Evolutionary conservation across 1,284 basidiomycete species (phyloP), one percentile per base, ranked within the genome.

Genomic region (Tremellales sp.): DNA sequence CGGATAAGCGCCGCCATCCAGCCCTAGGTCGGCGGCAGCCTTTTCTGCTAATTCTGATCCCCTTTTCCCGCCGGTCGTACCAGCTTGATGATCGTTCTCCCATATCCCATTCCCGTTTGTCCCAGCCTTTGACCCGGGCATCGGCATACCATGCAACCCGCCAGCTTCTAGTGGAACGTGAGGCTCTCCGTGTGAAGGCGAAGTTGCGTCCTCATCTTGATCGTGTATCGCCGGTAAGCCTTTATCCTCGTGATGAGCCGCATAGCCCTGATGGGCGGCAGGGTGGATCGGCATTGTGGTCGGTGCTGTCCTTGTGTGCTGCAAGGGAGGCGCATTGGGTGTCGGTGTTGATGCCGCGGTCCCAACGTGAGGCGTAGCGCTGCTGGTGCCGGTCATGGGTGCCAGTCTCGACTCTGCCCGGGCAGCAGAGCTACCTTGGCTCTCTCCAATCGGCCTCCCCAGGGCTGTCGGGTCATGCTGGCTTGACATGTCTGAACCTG

Each of bases 21-120:
- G n/a, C 3, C 52, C 56, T 10, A 62, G 36, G 17, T 60, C 56
- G 4, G 46, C 31, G n/a, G 42, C 45, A 11, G 54, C 57, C 25
- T 53, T 35, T 3, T 22, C 49, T 2, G 56, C 61, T 21, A 54
- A 36, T 22, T 41, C 49, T 6, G n/a, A 27, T 27, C 53, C 57
- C 1, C 31, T 45, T 19, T 45, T 45, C 2, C 49, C 57, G 6
- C 57, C 55, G 4, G 37, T 47, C 6, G 44, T 47, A 12, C 48
- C 49, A 3, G 55, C 55, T 35, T 61, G 54, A 44, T 44, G 43
- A 46, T 61, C 59, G 43, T 59, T 59, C 40, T 57, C 47, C 6
- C 42, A 27, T 15, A 48, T 22, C 1, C 47, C 53, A 3, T 45
- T 37, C 19, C 26, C 51, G 6, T 37, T 42, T 6, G 33, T 26